Base-by-base conservation (phyloP, 148 eudicot species). In the Pharnaceum exiguum region DNA sequence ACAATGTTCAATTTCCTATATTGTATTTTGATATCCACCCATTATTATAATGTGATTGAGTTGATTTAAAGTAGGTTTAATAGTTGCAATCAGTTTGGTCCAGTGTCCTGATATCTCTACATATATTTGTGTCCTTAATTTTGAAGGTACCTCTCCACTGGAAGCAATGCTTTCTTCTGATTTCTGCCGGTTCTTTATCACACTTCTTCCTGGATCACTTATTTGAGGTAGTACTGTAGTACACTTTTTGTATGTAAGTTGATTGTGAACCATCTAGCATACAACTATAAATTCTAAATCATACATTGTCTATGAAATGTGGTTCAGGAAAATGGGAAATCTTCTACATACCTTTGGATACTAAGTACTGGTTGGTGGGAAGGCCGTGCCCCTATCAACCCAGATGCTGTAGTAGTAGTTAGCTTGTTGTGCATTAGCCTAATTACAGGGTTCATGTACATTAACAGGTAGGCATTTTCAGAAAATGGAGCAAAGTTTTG, bases 311-410 rank as follows among this genome's bases (percentile, higher is more conserved):
- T 1, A 19, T 37, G 9, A 17, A 28, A 49, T 35, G 9, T 43
- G 44, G 24, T 62, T 52, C 79, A 89, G 97, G 93, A 90, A 76
- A 84, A 90, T 59, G 97, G 97, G 47, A 82, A 87, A 43, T 76
- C 97, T 28, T 52, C 93, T 10, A 77, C 68, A 69, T 90, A 82
- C 70, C 84, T 71, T 27, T 90, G 97, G 97, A 70, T 90, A 67
- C 32, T 90, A 55, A 90, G 95, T 74, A 90, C 97, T 3, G 97
- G 97, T 51, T 90, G 97, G 97, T 90, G 97, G 97, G 60, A 40
- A 47, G 36, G 63, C 36, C 87, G 79, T 25, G 97, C 97, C 26
- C 85, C 95, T 43, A 59, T 87, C 52, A 80, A 78, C 71, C 82
- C 87, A n/a, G 97, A 90, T 45, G 93, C 89, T 9, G 95, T 90